Percentiles rank a stretch among this genome's conserved stretches.
Conservation (phyloP, 2,329 filamentous ascomycete genomes). For the Proliferodiscus dingleyae region DNA sequence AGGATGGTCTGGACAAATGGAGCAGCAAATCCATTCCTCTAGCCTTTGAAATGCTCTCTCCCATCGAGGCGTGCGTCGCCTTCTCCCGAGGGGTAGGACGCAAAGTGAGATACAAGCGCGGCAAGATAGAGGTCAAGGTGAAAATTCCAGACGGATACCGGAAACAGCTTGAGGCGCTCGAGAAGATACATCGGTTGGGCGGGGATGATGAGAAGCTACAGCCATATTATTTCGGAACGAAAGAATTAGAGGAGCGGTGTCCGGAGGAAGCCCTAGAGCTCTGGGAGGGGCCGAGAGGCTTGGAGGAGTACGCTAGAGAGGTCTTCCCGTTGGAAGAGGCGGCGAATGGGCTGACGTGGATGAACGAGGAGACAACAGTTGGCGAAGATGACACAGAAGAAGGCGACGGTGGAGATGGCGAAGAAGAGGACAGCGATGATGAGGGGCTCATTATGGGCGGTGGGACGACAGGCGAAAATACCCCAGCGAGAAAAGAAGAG, state of each 20-base stretch:
- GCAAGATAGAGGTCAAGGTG: slow-evolving; percentile 78
- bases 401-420: slow-evolving; percentile 28
- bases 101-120: slow-evolving; percentile 69
- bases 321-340: slow-evolving; percentile 93
- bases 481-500: slow-evolving; percentile 29
- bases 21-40: slow-evolving; percentile 74
- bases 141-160: slow-evolving; percentile 84
- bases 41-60: slow-evolving; percentile 84
- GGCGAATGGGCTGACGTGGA: slow-evolving; percentile 91
- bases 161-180: slow-evolving; percentile 72
- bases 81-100: slow-evolving; percentile 76
- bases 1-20: slow-evolving; percentile 86
- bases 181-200: slow-evolving; percentile 47
- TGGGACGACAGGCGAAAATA: slow-evolving; percentile 20
- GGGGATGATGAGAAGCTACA: slow-evolving; percentile 47
- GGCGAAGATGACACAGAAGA: too few species aligned
- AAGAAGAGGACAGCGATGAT: slow-evolving; percentile 44
- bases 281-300: slow-evolving; percentile 85
- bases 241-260: slow-evolving; percentile 54
- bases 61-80: slow-evolving; percentile 71
- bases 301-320: slow-evolving; percentile 92
- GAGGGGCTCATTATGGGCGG: slow-evolving; percentile 32
- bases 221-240: slow-evolving; percentile 59
- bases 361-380: slow-evolving; percentile 64
- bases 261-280: slow-evolving; percentile 73